phyloP scores from a whole-genome alignment of 768 basidiomycete genomes.

The Lentinula edodes region DNA sequence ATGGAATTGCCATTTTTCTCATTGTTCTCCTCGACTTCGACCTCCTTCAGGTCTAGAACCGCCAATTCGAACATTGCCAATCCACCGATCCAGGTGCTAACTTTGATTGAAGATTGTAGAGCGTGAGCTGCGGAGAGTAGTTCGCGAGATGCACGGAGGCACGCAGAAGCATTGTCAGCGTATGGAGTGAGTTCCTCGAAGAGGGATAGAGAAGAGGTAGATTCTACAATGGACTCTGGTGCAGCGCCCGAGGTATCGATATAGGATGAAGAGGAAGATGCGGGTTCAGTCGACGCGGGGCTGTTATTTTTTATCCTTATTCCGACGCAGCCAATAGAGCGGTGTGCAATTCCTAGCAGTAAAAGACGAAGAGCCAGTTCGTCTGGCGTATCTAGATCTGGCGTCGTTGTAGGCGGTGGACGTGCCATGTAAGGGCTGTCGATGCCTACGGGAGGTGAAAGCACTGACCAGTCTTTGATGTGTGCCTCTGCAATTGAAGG shows the following conservation, averaged over 20 bases:
- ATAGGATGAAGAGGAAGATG: not conserved
- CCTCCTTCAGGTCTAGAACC: conserved; percentile 62
- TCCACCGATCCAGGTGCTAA: conserved; percentile 64
- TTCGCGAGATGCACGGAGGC: conserved; percentile 28
- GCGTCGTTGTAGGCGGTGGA: not conserved
- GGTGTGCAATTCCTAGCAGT: conserved; percentile 62
- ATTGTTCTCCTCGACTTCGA: conserved; percentile 26
- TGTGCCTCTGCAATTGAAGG: conserved; percentile 50
- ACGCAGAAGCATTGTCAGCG: not conserved
- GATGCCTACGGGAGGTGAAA: conserved; percentile 42
- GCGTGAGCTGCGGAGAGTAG: conserved; percentile 34
- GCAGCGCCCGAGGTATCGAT: not conserved
- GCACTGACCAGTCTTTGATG: conserved; percentile 43
- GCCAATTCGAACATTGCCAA: conserved; percentile 67
- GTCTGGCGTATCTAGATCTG: conserved; percentile 62
- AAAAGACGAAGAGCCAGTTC: conserved; percentile 66
- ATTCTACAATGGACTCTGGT: not conserved
- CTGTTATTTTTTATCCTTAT: conserved; percentile 17
- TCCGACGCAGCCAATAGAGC: conserved; percentile 37
- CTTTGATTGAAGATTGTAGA: conserved; percentile 32
- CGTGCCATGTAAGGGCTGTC: conserved; percentile 21
- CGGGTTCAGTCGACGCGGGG: not conserved
- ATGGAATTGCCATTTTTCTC: conserved; percentile 8
- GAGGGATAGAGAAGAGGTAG: not conserved
- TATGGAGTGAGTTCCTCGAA: not conserved